Evolutionary conservation across 176 grass and related monocot species (phyloP).

Genomic region (Puccinellia tenuiflora): DNA sequence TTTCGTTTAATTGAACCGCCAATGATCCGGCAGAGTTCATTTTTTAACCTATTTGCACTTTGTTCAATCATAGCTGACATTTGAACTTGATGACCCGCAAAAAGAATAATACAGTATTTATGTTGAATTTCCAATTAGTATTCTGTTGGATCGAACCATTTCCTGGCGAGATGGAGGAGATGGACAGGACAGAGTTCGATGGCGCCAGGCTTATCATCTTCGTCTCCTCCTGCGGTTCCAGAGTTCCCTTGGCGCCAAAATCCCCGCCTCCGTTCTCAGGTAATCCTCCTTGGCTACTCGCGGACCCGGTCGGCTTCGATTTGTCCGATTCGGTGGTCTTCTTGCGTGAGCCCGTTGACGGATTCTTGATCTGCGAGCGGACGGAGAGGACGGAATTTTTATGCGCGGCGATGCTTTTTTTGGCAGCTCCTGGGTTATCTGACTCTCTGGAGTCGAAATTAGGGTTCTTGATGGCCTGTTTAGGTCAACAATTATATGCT

Average conservation of each 20-base stretch:
- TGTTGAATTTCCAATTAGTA: neutral
- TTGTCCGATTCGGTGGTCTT: too few species aligned
- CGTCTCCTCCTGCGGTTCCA: neutral
- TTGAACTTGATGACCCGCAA: neutral
- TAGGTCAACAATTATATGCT: neutral
- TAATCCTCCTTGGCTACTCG: neutral
- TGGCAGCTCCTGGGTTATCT: neutral
- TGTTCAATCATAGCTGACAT: neutral
- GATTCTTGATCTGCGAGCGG: neutral
- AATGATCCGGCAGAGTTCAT: neutral
- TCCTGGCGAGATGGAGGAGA: too few species aligned
- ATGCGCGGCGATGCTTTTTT: too few species aligned
- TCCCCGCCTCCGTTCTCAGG: neutral
- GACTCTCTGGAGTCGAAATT: neutral
- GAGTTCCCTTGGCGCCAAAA: constrained; percentile 14
- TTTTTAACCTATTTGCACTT: neutral
- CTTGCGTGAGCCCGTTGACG: neutral
- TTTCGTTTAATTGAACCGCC: neutral
- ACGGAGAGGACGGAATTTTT: neutral
- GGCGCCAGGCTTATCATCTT: neutral
- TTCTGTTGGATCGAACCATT: neutral
- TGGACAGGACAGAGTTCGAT: too few species aligned
- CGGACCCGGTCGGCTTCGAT: neutral
- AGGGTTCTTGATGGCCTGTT: neutral
- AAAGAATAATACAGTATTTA: too few species aligned